Evolutionary conservation across 2,329 filamentous ascomycete species (phyloP), one percentile per base, ranked within the genome.

Genomic region (Lecanicillium sp.): DNA sequence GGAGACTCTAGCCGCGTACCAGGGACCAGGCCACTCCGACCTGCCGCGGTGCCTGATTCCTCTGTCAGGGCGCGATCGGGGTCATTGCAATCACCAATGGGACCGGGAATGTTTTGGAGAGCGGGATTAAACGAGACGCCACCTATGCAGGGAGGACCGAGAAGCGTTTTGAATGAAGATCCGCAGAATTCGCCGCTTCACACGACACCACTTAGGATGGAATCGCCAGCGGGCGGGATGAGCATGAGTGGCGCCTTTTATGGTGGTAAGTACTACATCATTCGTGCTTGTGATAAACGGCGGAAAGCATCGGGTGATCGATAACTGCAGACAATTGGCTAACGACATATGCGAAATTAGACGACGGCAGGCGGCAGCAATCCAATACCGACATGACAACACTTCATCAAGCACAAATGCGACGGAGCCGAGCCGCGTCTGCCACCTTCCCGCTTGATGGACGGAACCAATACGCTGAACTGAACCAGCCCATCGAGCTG

Each of bases 21-120:
- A 41, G 60, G 62, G 29, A 63, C 70, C 11, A 66, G 74, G 14
- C 68, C 72, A 4, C 55, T 79, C 5, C 75, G 78, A 48, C 72
- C 74, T n/a, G 64, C 77, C 10, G 72, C 78, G 37, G 64, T 78
- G 19, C 64, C 74, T 29, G 76, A 79, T 37, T 68, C 74, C 3
- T 68, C 78, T 59, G 66, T 67, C 5, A 65, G 75, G 41, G 70
- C 74, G 10, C 66, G 76, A 44, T 71, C 74, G 3, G 75, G 79
- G 35, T 74, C 65, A 10, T 54, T 78, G 12, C 73, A 79, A 43
- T 79, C 75, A 12, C 74, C 76, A 3, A 57, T 80, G 33, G 65
- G 75, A 27, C 67, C 75, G 9, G 75, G 71, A 51, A 75, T 79
- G 71, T 72, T 74, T 11, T 25, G 22, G 22, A 25, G 22, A 11